These are phyloP conservation scores for Wickerhamomyces chambardii DNA, from an alignment of 805 yeast species.

Conservation along the genomic window DNA sequence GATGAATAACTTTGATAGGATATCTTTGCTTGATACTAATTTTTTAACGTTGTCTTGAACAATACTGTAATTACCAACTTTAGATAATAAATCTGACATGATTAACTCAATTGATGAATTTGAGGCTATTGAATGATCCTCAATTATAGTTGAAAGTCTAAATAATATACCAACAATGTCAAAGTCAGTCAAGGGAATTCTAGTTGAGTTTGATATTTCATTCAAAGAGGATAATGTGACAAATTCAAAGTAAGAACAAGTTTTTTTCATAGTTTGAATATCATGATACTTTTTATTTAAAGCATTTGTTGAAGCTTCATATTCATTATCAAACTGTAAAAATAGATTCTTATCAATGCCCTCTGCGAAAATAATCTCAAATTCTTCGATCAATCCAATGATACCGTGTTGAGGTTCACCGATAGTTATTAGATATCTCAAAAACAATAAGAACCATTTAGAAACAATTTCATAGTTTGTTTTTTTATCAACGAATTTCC, in stretches of 20 bases:
- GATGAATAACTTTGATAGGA: not conserved
- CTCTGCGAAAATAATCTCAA: slow-evolving; percentile 5
- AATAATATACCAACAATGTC: slow-evolving; percentile 39
- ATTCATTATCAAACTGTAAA: slow-evolving; percentile 13
- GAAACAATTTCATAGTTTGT: slow-evolving; percentile 17
- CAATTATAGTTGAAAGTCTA: slow-evolving; percentile 25
- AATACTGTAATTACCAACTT: slow-evolving; percentile 31
- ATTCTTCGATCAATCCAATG: slow-evolving; percentile 3
- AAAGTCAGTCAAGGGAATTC: slow-evolving; percentile 33
- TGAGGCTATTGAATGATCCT: slow-evolving; percentile 13
- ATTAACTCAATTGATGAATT: slow-evolving; percentile 14
- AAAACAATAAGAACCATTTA: slow-evolving; percentile 42
- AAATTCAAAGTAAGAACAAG: slow-evolving; percentile 24
- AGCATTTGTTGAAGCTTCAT: slow-evolving; percentile 6
- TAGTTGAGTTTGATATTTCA: slow-evolving; percentile 17
- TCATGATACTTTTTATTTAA: too few relatives aligned
- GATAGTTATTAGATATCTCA: slow-evolving; percentile 36
- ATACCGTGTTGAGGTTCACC: slow-evolving; percentile 44
- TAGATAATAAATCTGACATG: slow-evolving; percentile 29
- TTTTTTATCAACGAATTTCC: slow-evolving; percentile 37
- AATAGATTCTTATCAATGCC: slow-evolving; percentile 4
- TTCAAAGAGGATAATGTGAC: slow-evolving; percentile 21
- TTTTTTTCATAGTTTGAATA: too few relatives aligned
- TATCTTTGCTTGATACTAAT: not conserved
- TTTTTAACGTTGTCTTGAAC: not conserved